These are phyloP conservation scores for Lipomyces sp. DNA, from an alignment of 805 yeast genomes.

Conservation along the genomic window DNA sequence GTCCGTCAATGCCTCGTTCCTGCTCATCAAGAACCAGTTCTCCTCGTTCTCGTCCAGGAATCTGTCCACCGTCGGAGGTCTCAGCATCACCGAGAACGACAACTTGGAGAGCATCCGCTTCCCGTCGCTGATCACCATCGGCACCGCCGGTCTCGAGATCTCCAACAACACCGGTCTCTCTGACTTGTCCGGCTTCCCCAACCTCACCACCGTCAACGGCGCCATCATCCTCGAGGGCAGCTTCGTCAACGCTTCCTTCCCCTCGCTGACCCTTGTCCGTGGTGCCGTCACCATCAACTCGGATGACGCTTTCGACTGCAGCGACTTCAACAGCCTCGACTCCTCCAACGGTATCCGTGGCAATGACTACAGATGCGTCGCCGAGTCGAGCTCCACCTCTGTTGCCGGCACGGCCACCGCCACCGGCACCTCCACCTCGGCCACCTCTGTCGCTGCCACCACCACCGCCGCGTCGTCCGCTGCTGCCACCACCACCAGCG, in stretches of 20 bases:
- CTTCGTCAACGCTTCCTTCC: conserved; percentile 75
- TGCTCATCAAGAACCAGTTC: conserved; percentile 71
- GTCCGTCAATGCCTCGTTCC: conserved; percentile 74
- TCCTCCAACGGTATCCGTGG: conserved; percentile 83
- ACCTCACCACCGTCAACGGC: conserved; percentile 76
- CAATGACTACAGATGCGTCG: conserved; percentile 74
- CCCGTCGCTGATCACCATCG: conserved; percentile 65
- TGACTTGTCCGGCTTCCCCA: conserved; percentile 67
- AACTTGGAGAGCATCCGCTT: conserved; percentile 67
- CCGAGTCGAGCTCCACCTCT: conserved; percentile 54
- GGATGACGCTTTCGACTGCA: conserved; percentile 76
- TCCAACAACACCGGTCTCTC: conserved; percentile 76
- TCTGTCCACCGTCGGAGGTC: conserved; percentile 68
- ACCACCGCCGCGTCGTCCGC: conserved; percentile 39
- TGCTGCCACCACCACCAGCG: conserved; percentile 44
- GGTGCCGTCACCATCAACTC: conserved; percentile 91
- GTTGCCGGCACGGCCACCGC: conserved; percentile 36
- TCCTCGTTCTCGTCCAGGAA: conserved; percentile 40
- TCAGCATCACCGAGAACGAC: conserved; percentile 70
- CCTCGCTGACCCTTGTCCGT: conserved; percentile 68
- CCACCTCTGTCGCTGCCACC: conserved; percentile 34
- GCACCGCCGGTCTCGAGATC: conserved; percentile 84
- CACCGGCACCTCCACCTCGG: conserved; percentile 8
- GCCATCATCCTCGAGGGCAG: conserved; percentile 78
- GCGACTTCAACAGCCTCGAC: conserved; percentile 67